Conservation (phyloP, 768 basidiomycete genomes). For the Podaxis pistillaris region DNA sequence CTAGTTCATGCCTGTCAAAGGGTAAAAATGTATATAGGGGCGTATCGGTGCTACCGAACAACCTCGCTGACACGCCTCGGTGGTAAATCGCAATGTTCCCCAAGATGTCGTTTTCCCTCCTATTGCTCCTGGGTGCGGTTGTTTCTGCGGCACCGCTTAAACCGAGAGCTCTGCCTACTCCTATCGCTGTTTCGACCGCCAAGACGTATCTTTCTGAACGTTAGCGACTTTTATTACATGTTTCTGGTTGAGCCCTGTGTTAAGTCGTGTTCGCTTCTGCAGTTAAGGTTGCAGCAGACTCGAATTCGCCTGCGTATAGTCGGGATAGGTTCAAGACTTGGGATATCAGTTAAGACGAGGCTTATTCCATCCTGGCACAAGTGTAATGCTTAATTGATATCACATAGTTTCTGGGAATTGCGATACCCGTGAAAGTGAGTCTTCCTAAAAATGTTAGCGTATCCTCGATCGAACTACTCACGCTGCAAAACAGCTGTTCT, state of each 20-base stretch:
- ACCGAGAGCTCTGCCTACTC: conserved; percentile 30
- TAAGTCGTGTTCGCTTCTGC: neutral
- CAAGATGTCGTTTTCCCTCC: neutral
- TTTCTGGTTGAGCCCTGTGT: neutral
- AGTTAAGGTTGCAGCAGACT: conserved; percentile 34
- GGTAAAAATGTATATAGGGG: neutral
- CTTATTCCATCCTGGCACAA: neutral
- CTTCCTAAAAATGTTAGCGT: neutral
- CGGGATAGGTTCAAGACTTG: conserved; percentile 45
- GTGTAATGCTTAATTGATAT: neutral
- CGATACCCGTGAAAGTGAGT: conserved; percentile 51
- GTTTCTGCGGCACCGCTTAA: conserved; percentile 18
- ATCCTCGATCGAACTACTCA: neutral
- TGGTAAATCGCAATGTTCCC: neutral
- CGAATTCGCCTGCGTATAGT: conserved; percentile 32
- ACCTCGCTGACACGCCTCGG: neutral
- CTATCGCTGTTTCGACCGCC: conserved; percentile 31
- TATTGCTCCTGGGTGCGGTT: conserved; percentile 18
- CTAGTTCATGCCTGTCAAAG: neutral
- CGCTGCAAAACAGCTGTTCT: conserved; percentile 32
- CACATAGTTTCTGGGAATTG: conserved; percentile 46
- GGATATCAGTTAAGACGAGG: conserved; percentile 41
- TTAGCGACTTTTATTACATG: conserved; percentile 16
- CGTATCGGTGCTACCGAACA: neutral
- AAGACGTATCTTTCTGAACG: conserved; percentile 31